These are phyloP conservation scores for Globisporangium mamillatum DNA, from an alignment of 352 stramenopile species.

Conservation along the genomic window DNA sequence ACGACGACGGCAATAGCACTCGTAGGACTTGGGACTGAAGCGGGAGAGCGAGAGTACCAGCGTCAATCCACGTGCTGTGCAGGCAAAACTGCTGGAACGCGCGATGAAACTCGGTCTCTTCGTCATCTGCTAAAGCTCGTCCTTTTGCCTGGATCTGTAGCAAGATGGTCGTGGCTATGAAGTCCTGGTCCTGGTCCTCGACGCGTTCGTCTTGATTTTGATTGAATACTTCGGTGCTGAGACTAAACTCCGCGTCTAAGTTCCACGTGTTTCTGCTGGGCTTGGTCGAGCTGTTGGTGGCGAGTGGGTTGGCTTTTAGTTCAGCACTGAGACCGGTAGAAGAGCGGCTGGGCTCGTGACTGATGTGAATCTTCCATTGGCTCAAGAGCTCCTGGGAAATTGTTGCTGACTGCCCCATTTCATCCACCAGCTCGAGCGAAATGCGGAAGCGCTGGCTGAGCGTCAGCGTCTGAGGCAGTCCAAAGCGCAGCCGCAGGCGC, in stretches of 20 bases:
- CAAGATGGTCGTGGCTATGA: background rate
- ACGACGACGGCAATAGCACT: background rate
- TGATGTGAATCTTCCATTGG: constrained; percentile 13
- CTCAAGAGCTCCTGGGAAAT: background rate
- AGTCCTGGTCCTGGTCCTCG: background rate
- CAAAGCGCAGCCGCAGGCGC: constrained; percentile 50
- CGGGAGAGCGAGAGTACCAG: constrained; percentile 34
- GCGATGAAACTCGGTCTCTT: constrained; percentile 6
- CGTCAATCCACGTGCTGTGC: constrained; percentile 28
- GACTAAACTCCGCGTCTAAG: constrained; percentile 9
- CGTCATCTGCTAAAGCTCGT: background rate
- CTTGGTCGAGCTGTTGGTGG: background rate
- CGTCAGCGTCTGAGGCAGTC: constrained; percentile 22
- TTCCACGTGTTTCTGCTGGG: constrained; percentile 3
- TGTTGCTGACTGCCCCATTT: constrained; percentile 41
- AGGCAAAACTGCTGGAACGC: constrained; percentile 37
- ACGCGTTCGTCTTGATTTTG: background rate
- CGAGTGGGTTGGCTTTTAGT: background rate
- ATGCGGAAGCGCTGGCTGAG: constrained; percentile 31
- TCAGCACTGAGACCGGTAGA: background rate
- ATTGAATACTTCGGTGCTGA: background rate
- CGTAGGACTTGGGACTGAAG: constrained; percentile 28
- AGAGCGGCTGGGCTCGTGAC: background rate
- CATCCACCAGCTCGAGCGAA: constrained; percentile 47
- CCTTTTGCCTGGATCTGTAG: background rate